These are phyloP conservation scores for Exophiala phaeomuriformis DNA, from an alignment of 2,329 filamentous ascomycete genomes.

Conservation along the genomic window DNA sequence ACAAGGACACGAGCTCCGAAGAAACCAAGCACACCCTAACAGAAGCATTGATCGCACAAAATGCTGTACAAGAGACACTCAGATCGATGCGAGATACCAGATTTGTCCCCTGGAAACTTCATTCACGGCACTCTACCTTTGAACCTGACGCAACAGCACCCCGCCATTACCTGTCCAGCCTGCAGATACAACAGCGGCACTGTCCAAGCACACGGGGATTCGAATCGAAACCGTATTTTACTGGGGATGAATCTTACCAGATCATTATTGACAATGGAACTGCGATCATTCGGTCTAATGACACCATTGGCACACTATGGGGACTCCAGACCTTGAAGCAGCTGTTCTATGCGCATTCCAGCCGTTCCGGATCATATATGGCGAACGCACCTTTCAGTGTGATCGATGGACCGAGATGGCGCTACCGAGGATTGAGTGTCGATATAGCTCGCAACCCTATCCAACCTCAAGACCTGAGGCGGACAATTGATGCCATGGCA, in stretches of 20 bases:
- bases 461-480: constrained; percentile 58
- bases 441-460: constrained; percentile 71
- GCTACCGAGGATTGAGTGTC: constrained; percentile 70
- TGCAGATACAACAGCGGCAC: constrained; percentile 24
- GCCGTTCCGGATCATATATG: constrained; percentile 51
- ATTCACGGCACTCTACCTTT: constrained; percentile 26
- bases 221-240: constrained; percentile 18
- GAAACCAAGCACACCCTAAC: constrained; percentile 2
- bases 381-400: constrained; percentile 63
- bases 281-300: constrained; percentile 25
- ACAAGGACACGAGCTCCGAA: background rate
- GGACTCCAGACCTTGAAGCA: constrained; percentile 29
- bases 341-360: constrained; percentile 29
- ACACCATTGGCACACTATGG: constrained; percentile 27
- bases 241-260: constrained; percentile 28
- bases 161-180: constrained; percentile 18
- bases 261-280: constrained; percentile 25
- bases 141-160: constrained; percentile 21
- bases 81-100: constrained; percentile 22
- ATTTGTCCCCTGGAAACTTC: constrained; percentile 31
- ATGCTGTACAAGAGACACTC: constrained; percentile 23
- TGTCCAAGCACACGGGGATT: constrained; percentile 12
- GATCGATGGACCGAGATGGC: constrained; percentile 64
- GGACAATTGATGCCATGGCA: constrained; percentile 67
- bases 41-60: constrained; percentile 21